Evolutionary conservation across 1,284 basidiomycete genomes (phyloP), one percentile per base, ranked within the genome.

Genomic region (Austropuccinia psidii): DNA sequence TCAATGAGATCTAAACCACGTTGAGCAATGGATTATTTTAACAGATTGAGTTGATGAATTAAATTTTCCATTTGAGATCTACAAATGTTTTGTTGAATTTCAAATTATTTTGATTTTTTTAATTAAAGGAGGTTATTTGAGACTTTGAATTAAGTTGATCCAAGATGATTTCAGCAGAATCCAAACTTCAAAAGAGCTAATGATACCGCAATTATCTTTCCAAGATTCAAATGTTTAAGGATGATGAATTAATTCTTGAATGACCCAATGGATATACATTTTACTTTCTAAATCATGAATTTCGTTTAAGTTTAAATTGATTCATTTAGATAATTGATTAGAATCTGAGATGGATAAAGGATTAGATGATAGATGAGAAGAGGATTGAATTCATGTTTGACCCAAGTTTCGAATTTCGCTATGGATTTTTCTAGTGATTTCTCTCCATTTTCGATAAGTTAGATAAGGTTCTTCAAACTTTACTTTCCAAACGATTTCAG

Each of bases 401-500:
- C n/a, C n/a, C n/a, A n/a, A n/a, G n/a, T n/a, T n/a, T n/a, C n/a
- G 27, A 45, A 45, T 3, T 15, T 21, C 0, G 21, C 9, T 29
- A 24, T 33, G 66, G 77, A 80, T 80, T 21, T 81, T 83, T 79
- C 92, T 90, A 7, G 96, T 98, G 62, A 95, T 85, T 82, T 98
- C 96, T 68, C 96, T 85, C 93, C 93, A 98, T 80, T 97, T 91
- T 62, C 96, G 88, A 82, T 98, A 98, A 87, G 96, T 95, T 83
- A 98, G 88, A 80, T 98, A 98, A 0, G 95, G 95, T 80, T 98
- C 93, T 81, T 98, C 93, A 80, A 97, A 98, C 81, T 99, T 98
- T 83, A 98, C 86, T 81, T 99, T 98, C 88, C 97, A 98, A 85
- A 99, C 98, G 84, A 98, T 96, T 0, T 91, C 88, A 4, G 19